Base-by-base conservation (phyloP, 75 land plant genomes). In the Cupressus sempervirens region DNA sequence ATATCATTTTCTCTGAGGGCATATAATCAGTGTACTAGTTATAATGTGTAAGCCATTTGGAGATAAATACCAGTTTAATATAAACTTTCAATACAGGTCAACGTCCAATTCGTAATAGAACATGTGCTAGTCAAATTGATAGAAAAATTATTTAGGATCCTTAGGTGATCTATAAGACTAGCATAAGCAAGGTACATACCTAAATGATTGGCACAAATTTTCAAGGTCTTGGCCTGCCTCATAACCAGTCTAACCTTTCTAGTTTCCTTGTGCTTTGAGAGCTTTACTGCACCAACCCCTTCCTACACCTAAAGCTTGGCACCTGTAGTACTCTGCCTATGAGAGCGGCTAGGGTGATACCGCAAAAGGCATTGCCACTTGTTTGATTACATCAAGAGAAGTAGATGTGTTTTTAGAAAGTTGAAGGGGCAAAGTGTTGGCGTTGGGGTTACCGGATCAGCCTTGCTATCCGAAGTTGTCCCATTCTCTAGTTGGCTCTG, bases 181-280 rank as follows among this genome's bases (percentile, higher is more conserved):
- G n/a, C n/a, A n/a, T n/a, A n/a, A n/a, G n/a, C n/a, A 23, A 76
- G 20, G 20, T 84, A 79, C 65, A 73, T 32, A 93, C 94, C 88
- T 62, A 85, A 86, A 91, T 96, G 99, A 65, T 97, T 96, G 38
- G 98, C 98, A 81, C 99, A 97, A 88, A 97, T 97, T 96, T 97
- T 97, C 72, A 96, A 92, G 8, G 96, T 97, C 87, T 94, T 97
- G 80, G 88, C 83, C 83, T 97, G 98, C 13, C 98, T 88, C 99
- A 97, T 97, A 34, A 97, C 91, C 36, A 97, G 89, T 40, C 99
- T 86, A 35, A 96, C 91, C 88, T 94, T 97, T 10, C 89, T 88
- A 73, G 96, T 88, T 43, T 85, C 89, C 87, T 94, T 96, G 84
- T 97, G 98, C 89, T 96, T 94, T 80, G 95, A 81, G 18, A 97